phyloP scores from a whole-genome alignment of 176 grass and related monocot species.

The Oryza australiensis region DNA sequence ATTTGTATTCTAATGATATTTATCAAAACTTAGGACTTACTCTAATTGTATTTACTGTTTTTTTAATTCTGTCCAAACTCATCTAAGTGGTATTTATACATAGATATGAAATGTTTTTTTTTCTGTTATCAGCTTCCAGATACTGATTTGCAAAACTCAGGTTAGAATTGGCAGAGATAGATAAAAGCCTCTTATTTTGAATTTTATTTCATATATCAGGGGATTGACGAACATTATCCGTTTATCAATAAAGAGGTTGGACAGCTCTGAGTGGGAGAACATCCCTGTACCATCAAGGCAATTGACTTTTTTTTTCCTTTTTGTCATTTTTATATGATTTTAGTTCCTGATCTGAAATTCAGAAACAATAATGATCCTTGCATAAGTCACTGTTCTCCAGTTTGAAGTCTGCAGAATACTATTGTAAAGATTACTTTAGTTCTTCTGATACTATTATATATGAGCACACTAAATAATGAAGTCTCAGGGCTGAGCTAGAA shows the following conservation, averaged over 20 bases:
- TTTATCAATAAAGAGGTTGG: slow-evolving; percentile 80
- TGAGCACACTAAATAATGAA: neutral
- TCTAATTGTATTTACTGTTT: neutral
- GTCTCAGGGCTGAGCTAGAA: slow-evolving; percentile 7
- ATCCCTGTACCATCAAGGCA: slow-evolving; percentile 85
- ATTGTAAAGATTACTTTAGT: slow-evolving; percentile 6
- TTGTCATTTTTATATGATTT: neutral
- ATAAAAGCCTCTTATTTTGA: slow-evolving; percentile 8
- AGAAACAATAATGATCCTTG: neutral
- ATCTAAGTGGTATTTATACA: neutral
- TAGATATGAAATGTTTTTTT: slow-evolving; percentile 2
- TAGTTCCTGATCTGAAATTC: slow-evolving; percentile 7
- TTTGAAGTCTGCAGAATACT: neutral
- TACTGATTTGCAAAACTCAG: slow-evolving; percentile 3
- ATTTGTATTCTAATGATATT: slow-evolving; percentile 23
- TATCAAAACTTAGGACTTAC: neutral
- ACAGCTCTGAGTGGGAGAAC: slow-evolving; percentile 81
- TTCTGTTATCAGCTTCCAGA: neutral
- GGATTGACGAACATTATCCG: slow-evolving; percentile 78
- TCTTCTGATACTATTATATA: slow-evolving; percentile 10
- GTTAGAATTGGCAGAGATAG: slow-evolving; percentile 3
- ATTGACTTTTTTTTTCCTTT: slow-evolving; percentile 26
- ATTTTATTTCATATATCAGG: slow-evolving; percentile 47
- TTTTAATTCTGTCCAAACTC: neutral
- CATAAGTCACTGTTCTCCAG: neutral